phyloP scores from a whole-genome alignment of 441 rosid genomes.

The Populus hybrid region DNA sequence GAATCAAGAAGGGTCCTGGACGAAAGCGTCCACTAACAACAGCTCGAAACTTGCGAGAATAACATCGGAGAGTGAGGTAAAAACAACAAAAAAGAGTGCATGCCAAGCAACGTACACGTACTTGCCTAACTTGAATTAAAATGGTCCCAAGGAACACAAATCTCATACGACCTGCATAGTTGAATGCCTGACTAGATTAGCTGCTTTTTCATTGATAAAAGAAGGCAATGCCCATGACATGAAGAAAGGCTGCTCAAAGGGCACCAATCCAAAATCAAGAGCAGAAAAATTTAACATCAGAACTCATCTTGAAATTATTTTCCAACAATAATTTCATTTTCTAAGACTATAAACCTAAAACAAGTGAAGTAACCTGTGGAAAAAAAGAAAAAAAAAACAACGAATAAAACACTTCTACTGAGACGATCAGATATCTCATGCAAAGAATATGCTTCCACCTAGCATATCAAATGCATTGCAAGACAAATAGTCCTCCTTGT shows the following conservation, averaged over 20 bases:
- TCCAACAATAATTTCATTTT: neutral
- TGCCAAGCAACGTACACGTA: no score
- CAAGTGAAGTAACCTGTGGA: neutral
- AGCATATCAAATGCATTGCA: conserved; percentile 8
- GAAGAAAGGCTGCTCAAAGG: neutral
- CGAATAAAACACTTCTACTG: neutral
- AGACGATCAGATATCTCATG: conserved; percentile 4
- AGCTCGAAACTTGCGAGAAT: no score
- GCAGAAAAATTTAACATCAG: neutral
- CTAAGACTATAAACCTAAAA: neutral
- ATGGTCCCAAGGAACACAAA: no score
- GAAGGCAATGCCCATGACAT: neutral
- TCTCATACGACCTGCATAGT: no score
- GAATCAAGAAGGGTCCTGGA: no score
- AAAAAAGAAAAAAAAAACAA: neutral
- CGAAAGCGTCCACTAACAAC: no score
- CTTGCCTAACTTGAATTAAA: no score
- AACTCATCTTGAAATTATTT: neutral
- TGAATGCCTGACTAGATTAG: no score
- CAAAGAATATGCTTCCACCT: conserved; percentile 9
- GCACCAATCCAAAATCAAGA: neutral
- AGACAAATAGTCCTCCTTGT: neutral
- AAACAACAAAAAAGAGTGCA: no score
- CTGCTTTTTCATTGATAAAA: neutral
- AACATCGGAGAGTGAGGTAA: no score